These are phyloP conservation scores for Saturnispora serradocipensis DNA, from an alignment of 805 yeast species.

Conservation along the genomic window DNA sequence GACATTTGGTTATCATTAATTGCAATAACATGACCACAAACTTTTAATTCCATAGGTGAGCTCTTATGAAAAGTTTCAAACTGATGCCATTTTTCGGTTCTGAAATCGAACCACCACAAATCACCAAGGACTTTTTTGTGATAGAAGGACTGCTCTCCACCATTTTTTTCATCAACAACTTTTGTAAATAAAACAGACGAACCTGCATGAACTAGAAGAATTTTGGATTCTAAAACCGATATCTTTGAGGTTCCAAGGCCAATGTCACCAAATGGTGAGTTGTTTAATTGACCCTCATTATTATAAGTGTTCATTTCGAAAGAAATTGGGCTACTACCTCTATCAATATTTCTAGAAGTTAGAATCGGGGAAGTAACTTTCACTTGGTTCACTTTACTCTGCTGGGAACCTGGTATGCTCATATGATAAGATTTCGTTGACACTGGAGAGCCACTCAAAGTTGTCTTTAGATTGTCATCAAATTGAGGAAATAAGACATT, in stretches of 20 bases:
- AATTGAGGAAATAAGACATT: not conserved
- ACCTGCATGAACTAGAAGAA: constrained; percentile 27
- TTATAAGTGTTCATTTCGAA: not conserved
- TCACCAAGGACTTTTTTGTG: constrained; percentile 33
- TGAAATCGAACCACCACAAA: constrained; percentile 42
- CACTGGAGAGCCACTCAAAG: not conserved
- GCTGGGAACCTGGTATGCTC: not conserved
- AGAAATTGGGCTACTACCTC: not conserved
- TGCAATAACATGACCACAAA: constrained; percentile 22
- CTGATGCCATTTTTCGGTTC: constrained; percentile 33
- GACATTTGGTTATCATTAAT: constrained; percentile 16
- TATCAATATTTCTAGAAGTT: not conserved
- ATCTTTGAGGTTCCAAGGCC: constrained; percentile 5
- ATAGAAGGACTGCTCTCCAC: constrained; percentile 10
- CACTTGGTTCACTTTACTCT: not conserved
- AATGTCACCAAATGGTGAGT: constrained; percentile 5
- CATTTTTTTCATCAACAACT: constrained; percentile 16
- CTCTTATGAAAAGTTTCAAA: constrained; percentile 13
- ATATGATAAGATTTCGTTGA: not conserved
- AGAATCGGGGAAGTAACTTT: not conserved
- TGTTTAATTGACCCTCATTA: not conserved
- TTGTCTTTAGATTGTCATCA: not conserved
- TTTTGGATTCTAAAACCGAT: constrained; percentile 13
- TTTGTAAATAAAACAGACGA: constrained; percentile 22
- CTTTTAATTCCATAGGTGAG: not conserved